Percentiles rank a stretch among this genome's conserved stretches.
phyloP scores from a whole-genome alignment of 345 rosid species.

The Mallotus nudiflorus region DNA sequence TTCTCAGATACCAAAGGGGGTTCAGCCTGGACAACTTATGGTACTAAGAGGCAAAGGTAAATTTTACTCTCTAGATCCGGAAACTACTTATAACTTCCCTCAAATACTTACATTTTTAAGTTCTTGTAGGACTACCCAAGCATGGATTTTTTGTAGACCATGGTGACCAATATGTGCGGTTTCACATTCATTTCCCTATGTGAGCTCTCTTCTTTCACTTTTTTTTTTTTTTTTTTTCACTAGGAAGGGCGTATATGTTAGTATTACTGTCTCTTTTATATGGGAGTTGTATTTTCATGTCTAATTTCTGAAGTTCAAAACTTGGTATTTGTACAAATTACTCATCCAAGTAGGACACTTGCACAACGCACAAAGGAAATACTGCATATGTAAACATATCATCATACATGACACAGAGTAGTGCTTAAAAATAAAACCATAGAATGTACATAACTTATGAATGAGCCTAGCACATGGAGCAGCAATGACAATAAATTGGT shows the following conservation, averaged over 20 bases:
- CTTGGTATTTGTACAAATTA: not conserved
- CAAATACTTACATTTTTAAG: constrained; percentile 18
- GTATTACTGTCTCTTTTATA: not conserved
- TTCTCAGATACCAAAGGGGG: constrained; percentile 84
- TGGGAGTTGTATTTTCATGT: not conserved
- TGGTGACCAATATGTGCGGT: constrained; percentile 93
- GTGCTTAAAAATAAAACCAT: too few species aligned
- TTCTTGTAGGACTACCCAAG: constrained; percentile 70
- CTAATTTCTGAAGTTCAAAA: not conserved
- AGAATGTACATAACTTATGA: not conserved
- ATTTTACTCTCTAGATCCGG: constrained; percentile 13
- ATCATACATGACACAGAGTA: not conserved
- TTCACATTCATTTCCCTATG: constrained; percentile 76
- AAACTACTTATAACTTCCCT: constrained; percentile 2
- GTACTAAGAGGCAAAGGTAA: constrained; percentile 84
- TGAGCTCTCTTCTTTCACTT: constrained; percentile 38
- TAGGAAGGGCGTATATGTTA: not conserved
- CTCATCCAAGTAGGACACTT: not conserved
- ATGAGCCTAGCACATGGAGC: not conserved
- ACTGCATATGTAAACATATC: not conserved
- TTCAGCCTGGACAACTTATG: constrained; percentile 77
- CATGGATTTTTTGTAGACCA: constrained; percentile 62
- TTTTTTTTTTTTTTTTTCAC: not conserved
- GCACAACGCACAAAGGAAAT: not conserved
- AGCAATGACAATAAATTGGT: too few species aligned